Evolutionary conservation across 768 basidiomycete genomes (phyloP), one percentile per base, ranked within the genome.

Genomic region (Podaxis carcinomalis): DNA sequence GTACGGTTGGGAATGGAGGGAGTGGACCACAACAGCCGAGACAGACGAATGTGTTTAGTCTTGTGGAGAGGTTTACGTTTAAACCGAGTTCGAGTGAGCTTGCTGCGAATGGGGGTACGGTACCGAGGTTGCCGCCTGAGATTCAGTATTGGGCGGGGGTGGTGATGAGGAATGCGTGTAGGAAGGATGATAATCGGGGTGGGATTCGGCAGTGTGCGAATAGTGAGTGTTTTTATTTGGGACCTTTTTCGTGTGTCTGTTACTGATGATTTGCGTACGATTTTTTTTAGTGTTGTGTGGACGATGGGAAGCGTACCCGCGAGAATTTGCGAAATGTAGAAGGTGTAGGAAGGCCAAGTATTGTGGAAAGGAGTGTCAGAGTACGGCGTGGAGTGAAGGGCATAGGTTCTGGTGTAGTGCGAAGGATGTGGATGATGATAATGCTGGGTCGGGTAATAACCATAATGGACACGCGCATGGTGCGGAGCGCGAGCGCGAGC

Each of bases 91-190:
- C 91, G 9, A 83, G 82, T 19, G 86, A 88, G 23, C 63, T 76
- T 25, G 61, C 61, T 1, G 46, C 46, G 32, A 56, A 61, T 19
- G 59, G 59, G 16, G 53, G 55, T 7, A 16, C 47, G 5, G 55
- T 56, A 5, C 61, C 89, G 2, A 80, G 85, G 51, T 75, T 95
- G 5, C 93, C 95, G 0, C 78, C 82, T 9, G 96, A 98, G 72
- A 96, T 99, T 23, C 93, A 97, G 73, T 97, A 98, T 68, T 98
- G 97, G 97, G 97, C 96, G 0, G 94, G 95, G 2, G 96, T 98
- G n/a, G 97, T 98, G 69, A 99, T 98, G 97, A 83, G 97, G 56
- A 99, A 99, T 72, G 97, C 97, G 11, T 99, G 97, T 75, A 80
- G 96, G 70, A 98, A 99, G 77, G 97, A 98, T 67, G 96, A 98